Percentiles rank a stretch among this genome's conserved stretches.
Conservation (phyloP, 2,329 filamentous ascomycete species). For the Alternaria alternata region DNA sequence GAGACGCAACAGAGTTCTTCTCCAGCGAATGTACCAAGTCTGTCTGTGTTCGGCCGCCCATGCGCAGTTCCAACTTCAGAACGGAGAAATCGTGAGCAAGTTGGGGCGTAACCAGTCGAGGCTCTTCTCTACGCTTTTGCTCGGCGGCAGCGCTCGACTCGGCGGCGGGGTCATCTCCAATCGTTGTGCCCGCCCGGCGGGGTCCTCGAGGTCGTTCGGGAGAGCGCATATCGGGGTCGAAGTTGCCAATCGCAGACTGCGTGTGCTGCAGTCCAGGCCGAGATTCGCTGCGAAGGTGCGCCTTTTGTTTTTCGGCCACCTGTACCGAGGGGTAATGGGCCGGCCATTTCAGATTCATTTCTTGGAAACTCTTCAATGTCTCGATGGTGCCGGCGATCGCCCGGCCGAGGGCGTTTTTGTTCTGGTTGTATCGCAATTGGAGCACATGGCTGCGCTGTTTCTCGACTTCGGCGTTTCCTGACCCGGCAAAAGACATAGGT, state of each 20-base stretch:
- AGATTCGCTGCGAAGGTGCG: constrained; percentile 57
- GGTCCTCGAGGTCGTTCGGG: constrained; percentile 61
- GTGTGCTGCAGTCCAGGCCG: constrained; percentile 71
- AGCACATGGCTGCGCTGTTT: constrained; percentile 80
- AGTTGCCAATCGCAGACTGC: constrained; percentile 66
- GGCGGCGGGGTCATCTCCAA: constrained; percentile 64
- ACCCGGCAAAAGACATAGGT: constrained; percentile 59
- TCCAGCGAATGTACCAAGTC: constrained; percentile 95
- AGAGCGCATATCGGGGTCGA: constrained; percentile 49
- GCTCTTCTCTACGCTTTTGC: constrained; percentile 69
- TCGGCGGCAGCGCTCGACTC: constrained; percentile 80
- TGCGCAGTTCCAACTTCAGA: constrained; percentile 90
- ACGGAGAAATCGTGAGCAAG: constrained; percentile 96
- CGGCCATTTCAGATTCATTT: constrained; percentile 91
- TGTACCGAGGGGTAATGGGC: constrained; percentile 92
- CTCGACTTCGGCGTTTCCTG: constrained; percentile 66
- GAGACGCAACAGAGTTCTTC: constrained; percentile 86
- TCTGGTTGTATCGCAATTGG: constrained; percentile 94
- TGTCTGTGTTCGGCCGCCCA: constrained; percentile 83
- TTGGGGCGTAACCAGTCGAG: constrained; percentile 86
- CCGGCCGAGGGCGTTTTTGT: constrained; percentile 83
- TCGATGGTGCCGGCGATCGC: constrained; percentile 89
- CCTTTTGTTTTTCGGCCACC: constrained; percentile 50
- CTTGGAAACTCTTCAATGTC: constrained; percentile 80
- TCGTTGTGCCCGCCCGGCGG: constrained; percentile 75